Percentiles rank a stretch among this genome's conserved stretches.
Conservation (phyloP, 2,329 filamentous ascomycete species). For the Tolypocladium cylindrosporum region DNA sequence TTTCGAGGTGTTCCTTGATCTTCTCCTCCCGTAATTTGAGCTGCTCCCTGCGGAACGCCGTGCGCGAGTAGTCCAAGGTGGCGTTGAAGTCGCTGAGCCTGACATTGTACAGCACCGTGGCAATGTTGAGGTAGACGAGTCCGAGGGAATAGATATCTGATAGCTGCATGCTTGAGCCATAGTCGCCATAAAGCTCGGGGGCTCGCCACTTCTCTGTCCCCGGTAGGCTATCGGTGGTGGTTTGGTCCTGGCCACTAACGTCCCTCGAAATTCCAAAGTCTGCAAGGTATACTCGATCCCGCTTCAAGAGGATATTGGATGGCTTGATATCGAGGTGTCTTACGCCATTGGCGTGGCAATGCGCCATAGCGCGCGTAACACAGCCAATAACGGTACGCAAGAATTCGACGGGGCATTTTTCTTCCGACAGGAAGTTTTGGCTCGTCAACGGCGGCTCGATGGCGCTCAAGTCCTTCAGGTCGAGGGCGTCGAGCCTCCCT, state of each 20-base stretch:
- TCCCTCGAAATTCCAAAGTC: slow-evolving; percentile 40
- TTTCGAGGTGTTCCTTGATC: slow-evolving; percentile 21
- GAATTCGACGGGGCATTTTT: slow-evolving; percentile 28
- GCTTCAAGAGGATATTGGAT: slow-evolving; percentile 34
- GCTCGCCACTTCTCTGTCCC: slow-evolving; percentile 35
- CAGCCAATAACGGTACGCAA: slow-evolving; percentile 33
- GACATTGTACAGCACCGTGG: slow-evolving; percentile 31
- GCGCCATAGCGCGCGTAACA: slow-evolving; percentile 30
- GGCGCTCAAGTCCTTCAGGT: slow-evolving; percentile 24
- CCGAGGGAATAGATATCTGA: slow-evolving; percentile 40
- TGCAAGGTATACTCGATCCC: slow-evolving; percentile 34
- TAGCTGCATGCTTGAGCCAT: slow-evolving; percentile 32
- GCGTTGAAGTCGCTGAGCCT: slow-evolving; percentile 28
- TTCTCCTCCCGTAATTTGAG: slow-evolving; percentile 21
- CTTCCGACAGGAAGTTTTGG: slow-evolving; percentile 10
- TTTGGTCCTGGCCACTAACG: slow-evolving; percentile 33
- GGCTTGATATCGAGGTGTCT: slow-evolving; percentile 39
- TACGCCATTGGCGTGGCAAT: slow-evolving; percentile 30
- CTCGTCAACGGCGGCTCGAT: slow-evolving; percentile 17
- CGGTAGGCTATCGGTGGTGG: slow-evolving; percentile 29
- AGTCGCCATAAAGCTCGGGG: slow-evolving; percentile 28
- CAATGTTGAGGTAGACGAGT: slow-evolving; percentile 33
- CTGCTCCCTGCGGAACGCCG: slow-evolving; percentile 19
- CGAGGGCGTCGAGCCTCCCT: slow-evolving; percentile 25
- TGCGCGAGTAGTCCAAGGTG: slow-evolving; percentile 19